Evolutionary conservation across 176 grass and related monocot genomes (phyloP).

Genomic region (Aegilops bicornis): DNA sequence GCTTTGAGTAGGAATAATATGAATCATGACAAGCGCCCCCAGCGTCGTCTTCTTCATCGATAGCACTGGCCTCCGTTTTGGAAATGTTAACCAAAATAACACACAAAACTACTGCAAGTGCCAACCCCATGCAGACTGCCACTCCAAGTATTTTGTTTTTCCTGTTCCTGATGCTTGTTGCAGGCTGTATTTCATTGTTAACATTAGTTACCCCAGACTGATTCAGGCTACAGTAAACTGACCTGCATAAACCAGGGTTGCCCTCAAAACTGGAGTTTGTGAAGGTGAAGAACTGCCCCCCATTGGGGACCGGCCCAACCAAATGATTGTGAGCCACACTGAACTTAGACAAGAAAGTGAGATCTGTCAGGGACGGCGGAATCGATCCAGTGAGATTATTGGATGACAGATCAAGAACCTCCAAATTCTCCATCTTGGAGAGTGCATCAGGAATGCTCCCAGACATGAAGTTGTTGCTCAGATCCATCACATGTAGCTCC

Average conservation of each 20-base stretch:
- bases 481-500: slow-evolving; percentile 85
- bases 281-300: slow-evolving; percentile 90
- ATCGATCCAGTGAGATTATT: slow-evolving; percentile 85
- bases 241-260: slow-evolving; percentile 73
- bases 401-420: slow-evolving; percentile 83
- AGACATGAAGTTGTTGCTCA: slow-evolving; percentile 78
- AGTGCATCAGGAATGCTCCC: slow-evolving; percentile 73
- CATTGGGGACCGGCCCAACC: slow-evolving; percentile 61
- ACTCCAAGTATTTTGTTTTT: slow-evolving; percentile 78
- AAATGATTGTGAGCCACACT: slow-evolving; percentile 86
- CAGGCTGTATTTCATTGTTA: not conserved
- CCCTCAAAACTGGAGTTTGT: slow-evolving; percentile 89
- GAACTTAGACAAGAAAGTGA: slow-evolving; percentile 96
- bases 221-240: slow-evolving; percentile 53
- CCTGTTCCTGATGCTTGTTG: slow-evolving; percentile 36
- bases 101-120: slow-evolving; percentile 57
- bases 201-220: slow-evolving; percentile 12
- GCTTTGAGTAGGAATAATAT: slow-evolving; percentile 64
- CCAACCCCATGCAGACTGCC: slow-evolving; percentile 66
- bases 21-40: slow-evolving; percentile 42
- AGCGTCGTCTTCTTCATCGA: slow-evolving; percentile 49
- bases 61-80: slow-evolving; percentile 44
- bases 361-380: slow-evolving; percentile 63
- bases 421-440: slow-evolving; percentile 85
- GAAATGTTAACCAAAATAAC: slow-evolving; percentile 81